phyloP scores from a whole-genome alignment of 163 green algal species.

The Trebouxia gelatinosa region DNA sequence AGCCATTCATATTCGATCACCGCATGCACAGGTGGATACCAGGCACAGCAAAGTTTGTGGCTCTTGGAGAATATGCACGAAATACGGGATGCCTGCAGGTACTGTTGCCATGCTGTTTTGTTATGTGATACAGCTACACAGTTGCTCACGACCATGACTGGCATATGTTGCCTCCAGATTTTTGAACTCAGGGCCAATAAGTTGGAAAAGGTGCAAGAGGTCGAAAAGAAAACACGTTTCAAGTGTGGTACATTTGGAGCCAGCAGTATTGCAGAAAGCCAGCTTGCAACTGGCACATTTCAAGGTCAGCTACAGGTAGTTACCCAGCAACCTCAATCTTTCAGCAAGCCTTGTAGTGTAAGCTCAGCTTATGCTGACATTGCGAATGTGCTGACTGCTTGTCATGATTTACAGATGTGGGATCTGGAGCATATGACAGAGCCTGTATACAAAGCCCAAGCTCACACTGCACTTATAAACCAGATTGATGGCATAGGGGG shows the following conservation, averaged over 20 bases:
- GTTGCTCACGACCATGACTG: no score
- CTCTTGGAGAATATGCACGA: constrained; percentile 64
- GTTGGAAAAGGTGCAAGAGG: constrained; percentile 56
- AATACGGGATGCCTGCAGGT: constrained; percentile 76
- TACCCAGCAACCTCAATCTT: background rate
- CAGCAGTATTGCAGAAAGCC: constrained; percentile 54
- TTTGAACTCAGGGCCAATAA: constrained; percentile 74
- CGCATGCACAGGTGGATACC: constrained; percentile 92
- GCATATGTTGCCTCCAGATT: constrained; percentile 61
- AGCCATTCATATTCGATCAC: no score
- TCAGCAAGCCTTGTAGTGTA: background rate
- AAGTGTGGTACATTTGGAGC: constrained; percentile 85
- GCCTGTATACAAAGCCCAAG: constrained; percentile 62
- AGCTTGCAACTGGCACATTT: constrained; percentile 79
- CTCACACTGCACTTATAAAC: constrained; percentile 82
- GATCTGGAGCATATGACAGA: constrained; percentile 50
- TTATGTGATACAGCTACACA: no score
- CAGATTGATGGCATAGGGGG: constrained; percentile 78
- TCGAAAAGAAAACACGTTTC: constrained; percentile 62
- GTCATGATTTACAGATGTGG: constrained; percentile 58
- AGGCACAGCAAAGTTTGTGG: constrained; percentile 75
- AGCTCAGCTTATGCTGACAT: background rate
- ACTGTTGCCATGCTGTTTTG: background rate
- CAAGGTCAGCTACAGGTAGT: constrained; percentile 35
- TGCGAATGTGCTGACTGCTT: background rate